Conservation (phyloP, 768 basidiomycete species). For the Tylopilus cervinicoccineus region DNA sequence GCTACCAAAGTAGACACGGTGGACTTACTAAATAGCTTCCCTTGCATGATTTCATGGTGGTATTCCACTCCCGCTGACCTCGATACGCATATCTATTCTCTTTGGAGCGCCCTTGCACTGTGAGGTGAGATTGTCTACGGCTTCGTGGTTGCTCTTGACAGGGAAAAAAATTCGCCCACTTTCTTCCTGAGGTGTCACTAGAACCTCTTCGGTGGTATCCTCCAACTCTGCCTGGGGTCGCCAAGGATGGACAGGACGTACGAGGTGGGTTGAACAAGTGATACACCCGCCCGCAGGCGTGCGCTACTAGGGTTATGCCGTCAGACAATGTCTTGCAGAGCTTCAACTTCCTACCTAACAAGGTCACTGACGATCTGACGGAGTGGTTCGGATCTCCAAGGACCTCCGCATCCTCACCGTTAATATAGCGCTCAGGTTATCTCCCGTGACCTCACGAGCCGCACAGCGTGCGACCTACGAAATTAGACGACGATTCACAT, state of each 20-base stretch:
- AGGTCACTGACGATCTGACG: slow-evolving; percentile 84
- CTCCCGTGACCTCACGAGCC: slow-evolving; percentile 57
- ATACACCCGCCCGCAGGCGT: slow-evolving; percentile 68
- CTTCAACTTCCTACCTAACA: slow-evolving; percentile 46
- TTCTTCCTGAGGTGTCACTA: slow-evolving; percentile 32
- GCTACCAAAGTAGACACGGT: background rate
- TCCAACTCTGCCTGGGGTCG: slow-evolving; percentile 4
- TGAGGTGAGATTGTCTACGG: background rate
- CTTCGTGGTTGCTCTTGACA: background rate
- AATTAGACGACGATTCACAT: background rate
- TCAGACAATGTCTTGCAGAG: background rate
- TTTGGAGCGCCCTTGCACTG: slow-evolving; percentile 37
- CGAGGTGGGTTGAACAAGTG: slow-evolving; percentile 60
- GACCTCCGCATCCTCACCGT: slow-evolving; percentile 55
- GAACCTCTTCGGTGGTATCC: slow-evolving; percentile 23
- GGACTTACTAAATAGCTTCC: slow-evolving; percentile 65
- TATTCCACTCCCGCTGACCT: slow-evolving; percentile 67
- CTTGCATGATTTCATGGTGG: slow-evolving; percentile 64
- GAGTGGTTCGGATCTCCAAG: slow-evolving; percentile 79
- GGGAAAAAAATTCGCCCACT: too few relatives aligned
- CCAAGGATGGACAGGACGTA: slow-evolving; percentile 32
- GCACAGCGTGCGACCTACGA: slow-evolving; percentile 55
- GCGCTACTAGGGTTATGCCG: slow-evolving; percentile 51
- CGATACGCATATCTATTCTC: slow-evolving; percentile 77
- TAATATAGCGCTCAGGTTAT: slow-evolving; percentile 24